These are phyloP conservation scores for Podospora sp. DNA, from an alignment of 495 filamentous ascomycete species.

Conservation along the genomic window DNA sequence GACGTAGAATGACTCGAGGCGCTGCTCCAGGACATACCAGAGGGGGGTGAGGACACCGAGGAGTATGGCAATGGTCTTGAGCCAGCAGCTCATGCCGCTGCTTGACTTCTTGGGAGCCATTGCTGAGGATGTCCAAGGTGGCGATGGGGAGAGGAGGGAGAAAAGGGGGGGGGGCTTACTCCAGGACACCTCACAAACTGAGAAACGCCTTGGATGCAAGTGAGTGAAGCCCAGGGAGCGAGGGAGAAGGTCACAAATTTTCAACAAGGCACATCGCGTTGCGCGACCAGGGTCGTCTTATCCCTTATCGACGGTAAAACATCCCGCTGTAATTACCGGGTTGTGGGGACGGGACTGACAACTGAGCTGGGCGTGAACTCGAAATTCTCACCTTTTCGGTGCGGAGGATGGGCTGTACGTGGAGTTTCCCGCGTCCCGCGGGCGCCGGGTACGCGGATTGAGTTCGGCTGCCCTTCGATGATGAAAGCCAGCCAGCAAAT, in stretches of 20 bases:
- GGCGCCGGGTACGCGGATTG: not conserved
- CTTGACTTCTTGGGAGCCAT: slow-evolving; percentile 26
- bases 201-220: not conserved
- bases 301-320: slow-evolving; percentile 3
- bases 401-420: not conserved
- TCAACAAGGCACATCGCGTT: not conserved
- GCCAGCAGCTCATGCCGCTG: slow-evolving; percentile 38
- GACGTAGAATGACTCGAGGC: slow-evolving; percentile 76
- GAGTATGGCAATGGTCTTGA: slow-evolving; percentile 63
- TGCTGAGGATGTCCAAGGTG: slow-evolving; percentile 13
- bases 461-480: not conserved
- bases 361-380: not conserved
- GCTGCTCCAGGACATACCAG: slow-evolving; percentile 65
- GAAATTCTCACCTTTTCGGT: not conserved
- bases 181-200: not conserved
- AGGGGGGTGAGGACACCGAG: slow-evolving; percentile 61
- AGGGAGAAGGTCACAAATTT: not conserved
- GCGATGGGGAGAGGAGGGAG: slow-evolving; percentile 2
- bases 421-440: not conserved
- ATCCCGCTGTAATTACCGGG: slow-evolving; percentile 2
- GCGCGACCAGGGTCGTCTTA: slow-evolving; percentile 2
- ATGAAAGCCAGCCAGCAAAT: not conserved
- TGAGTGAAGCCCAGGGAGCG: not conserved
- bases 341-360: not conserved
- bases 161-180: not conserved